Percentiles rank a stretch among this genome's conserved stretches.
These are phyloP conservation scores for Monilinia aucupariae DNA, from an alignment of 2,329 filamentous ascomycete genomes.

Conservation along the genomic window DNA sequence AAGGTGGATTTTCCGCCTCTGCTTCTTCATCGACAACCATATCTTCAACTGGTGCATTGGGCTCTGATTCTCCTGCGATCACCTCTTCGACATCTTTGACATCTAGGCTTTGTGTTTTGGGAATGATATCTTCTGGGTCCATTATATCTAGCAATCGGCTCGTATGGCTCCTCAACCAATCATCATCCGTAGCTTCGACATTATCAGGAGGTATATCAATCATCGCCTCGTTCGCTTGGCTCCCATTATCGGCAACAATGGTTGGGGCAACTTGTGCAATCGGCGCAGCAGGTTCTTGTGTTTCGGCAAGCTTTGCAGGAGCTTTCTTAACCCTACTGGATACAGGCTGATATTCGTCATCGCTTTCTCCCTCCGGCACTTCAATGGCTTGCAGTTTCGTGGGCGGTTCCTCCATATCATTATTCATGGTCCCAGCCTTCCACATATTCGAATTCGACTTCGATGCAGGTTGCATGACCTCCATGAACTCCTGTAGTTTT, in stretches of 20 bases:
- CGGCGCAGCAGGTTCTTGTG: background rate
- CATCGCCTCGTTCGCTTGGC: constrained; percentile 15
- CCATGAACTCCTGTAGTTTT: constrained; percentile 80
- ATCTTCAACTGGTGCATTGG: constrained; percentile 19
- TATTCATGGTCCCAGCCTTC: constrained; percentile 48
- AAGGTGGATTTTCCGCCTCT: constrained; percentile 29
- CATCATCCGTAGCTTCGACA: constrained; percentile 48
- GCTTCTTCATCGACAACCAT: constrained; percentile 20
- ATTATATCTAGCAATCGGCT: constrained; percentile 79
- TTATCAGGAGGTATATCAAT: constrained; percentile 16
- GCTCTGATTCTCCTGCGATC: constrained; percentile 20
- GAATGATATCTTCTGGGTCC: constrained; percentile 43
- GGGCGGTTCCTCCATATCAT: constrained; percentile 38
- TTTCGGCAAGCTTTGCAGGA: constrained; percentile 18
- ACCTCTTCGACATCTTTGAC: constrained; percentile 17
- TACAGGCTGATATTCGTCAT: constrained; percentile 69
- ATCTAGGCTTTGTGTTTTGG: constrained; percentile 23
- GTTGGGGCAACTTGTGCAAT: constrained; percentile 15
- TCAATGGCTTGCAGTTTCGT: constrained; percentile 40
- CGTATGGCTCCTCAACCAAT: constrained; percentile 88
- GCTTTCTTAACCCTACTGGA: constrained; percentile 45
- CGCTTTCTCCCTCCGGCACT: constrained; percentile 54
- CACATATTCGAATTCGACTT: constrained; percentile 59
- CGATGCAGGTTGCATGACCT: constrained; percentile 68
- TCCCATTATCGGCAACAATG: constrained; percentile 25